Evolutionary conservation across 305 asterid species (phyloP), one percentile per base, ranked within the genome.

Genomic region (Fraxinus albicans): DNA sequence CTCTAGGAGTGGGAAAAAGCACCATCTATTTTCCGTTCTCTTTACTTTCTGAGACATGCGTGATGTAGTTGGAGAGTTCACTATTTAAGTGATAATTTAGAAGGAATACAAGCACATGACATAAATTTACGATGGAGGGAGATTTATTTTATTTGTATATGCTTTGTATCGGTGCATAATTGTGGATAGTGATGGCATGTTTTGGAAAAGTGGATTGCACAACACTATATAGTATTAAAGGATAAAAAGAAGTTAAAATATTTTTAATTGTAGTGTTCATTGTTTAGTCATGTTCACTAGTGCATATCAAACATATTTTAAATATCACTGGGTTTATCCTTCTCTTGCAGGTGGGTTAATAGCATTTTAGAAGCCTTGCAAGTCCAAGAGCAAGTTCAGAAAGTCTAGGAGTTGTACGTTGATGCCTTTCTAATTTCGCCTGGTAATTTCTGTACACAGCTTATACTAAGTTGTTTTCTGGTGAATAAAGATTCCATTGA

Each of bases 351-450:
- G 88, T 93, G 96, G 97, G 90, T 92, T 78, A 86, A 85, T 69
- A 87, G 94, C 78, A 86, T 93, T 83, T 76, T 89, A 70, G 94
- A 92, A 86, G 97, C 96, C 83, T 82, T 92, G 78, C 78, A 82
- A 79, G 89, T 84, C 72, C 86, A 89, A 35, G 87, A 86, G 81
- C 90, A 82, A 89, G 84, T 89, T 33, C 92, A 88, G 86, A 83
- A 84, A 81, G 85, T 84, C 77, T 83, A 84, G 73, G 63, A 35
- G 33, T 77, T 40, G 77, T 60, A 38, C 15, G 23, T 47, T 63
- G 40, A 69, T 10, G 38, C 19, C 31, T 36, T 40, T 76, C 70
- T 34, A 17, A 36, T 34, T 53, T 29, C 60, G 7, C 76, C 76
- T n/a, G 82, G 78, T 78, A 81, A 85, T 38, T 12, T 31, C 25